Evolutionary conservation across 2,329 filamentous ascomycete species (phyloP).

Genomic region (Colletotrichum sp.): DNA sequence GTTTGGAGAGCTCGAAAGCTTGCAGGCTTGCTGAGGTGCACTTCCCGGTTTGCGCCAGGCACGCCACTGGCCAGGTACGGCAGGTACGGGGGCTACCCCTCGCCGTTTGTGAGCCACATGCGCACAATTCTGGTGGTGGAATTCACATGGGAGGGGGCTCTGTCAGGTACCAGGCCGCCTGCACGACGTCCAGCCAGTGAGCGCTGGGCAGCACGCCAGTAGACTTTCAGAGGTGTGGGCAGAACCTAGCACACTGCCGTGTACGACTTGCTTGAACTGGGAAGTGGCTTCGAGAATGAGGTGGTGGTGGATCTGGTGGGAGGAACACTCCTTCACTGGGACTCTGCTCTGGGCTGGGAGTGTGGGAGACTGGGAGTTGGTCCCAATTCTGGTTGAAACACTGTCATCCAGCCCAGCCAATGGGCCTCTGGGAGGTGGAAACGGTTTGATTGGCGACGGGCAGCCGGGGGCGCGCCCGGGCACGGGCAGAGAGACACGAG

Average conservation of each 20-base stretch:
- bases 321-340: neutral
- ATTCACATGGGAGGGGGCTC: constrained; percentile 7
- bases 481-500: constrained; percentile 15
- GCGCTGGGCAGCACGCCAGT: neutral
- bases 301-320: neutral
- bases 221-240: neutral
- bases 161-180: constrained; percentile 2
- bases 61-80: neutral
- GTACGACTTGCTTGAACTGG: neutral
- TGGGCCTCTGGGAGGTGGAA: constrained; percentile 6
- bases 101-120: constrained; percentile 7
- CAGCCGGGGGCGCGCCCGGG: constrained; percentile 9
- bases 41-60: neutral
- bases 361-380: neutral
- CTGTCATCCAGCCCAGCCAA: constrained; percentile 6
- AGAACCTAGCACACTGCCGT: neutral
- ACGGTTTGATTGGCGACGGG: constrained; percentile 16
- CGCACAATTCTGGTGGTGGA: neutral
- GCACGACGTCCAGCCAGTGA: neutral
- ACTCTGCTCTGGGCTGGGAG: neutral
- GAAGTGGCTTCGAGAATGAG: constrained; percentile 1
- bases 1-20: neutral
- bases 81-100: neutral
- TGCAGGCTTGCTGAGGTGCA: neutral
- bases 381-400: constrained; percentile 21